Conservation (phyloP, 2,329 filamentous ascomycete species). For the Fusarium chaquense region DNA sequence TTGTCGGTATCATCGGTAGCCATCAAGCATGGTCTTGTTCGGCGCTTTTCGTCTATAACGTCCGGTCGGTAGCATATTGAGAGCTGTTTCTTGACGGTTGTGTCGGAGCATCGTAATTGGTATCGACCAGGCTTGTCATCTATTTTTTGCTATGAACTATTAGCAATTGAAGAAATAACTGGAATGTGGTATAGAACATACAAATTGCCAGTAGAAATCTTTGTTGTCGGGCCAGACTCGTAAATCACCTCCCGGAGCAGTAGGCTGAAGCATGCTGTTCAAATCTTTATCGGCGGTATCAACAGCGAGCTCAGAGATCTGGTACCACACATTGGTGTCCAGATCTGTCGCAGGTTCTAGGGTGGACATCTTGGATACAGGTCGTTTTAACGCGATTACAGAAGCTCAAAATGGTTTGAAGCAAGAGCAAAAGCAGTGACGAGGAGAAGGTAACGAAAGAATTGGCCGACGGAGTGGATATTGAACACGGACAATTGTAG, state of each 20-base stretch:
- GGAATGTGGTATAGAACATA: neutral
- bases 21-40: slow-evolving; percentile 50
- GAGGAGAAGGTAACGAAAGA: neutral
- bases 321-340: slow-evolving; percentile 54
- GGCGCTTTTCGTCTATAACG: slow-evolving; percentile 42
- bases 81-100: slow-evolving; percentile 49
- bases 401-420: neutral
- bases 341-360: slow-evolving; percentile 43
- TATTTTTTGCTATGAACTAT: slow-evolving; percentile 46
- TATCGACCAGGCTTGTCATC: slow-evolving; percentile 48
- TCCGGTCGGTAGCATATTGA: slow-evolving; percentile 45
- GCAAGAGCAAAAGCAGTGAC: neutral
- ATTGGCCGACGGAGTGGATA: neutral
- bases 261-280: slow-evolving; percentile 37
- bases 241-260: slow-evolving; percentile 30
- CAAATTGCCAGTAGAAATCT: slow-evolving; percentile 32
- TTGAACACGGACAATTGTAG: neutral
- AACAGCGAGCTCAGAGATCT: slow-evolving; percentile 53
- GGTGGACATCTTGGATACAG: slow-evolving; percentile 10
- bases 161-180: accelerated
- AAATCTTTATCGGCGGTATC: slow-evolving; percentile 46
- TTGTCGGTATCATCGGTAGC: slow-evolving; percentile 41
- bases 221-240: slow-evolving; percentile 34
- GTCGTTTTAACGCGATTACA: neutral
- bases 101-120: slow-evolving; percentile 48